phyloP scores from a whole-genome alignment of 305 asterid genomes.

The Solanum hybrid region DNA sequence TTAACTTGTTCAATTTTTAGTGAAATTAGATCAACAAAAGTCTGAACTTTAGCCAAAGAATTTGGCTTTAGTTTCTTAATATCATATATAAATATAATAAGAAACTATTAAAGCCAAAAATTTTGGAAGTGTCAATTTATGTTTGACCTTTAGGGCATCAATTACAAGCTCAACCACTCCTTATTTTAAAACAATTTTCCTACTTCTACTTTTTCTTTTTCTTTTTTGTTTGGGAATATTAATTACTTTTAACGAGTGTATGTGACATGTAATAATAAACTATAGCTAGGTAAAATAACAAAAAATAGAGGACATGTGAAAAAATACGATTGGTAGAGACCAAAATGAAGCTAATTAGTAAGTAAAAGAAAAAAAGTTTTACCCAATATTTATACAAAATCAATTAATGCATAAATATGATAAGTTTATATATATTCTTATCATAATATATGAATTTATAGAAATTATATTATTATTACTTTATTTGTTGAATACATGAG shows the following conservation, averaged over 20 bases:
- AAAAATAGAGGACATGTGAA: not conserved
- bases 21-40: not conserved
- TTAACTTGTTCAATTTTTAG: not conserved
- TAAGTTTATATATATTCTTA: not conserved
- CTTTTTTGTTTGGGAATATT: not conserved
- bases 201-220: not conserved
- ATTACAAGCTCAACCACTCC: not conserved
- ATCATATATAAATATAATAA: not conserved
- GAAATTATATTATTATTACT: not conserved
- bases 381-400: not conserved
- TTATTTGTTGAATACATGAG: not conserved
- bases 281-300: not conserved
- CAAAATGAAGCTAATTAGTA: not conserved
- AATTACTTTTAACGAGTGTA: not conserved
- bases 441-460: not conserved
- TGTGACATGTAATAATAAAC: not conserved
- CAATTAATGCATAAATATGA: not conserved
- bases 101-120: not conserved
- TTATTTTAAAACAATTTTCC: not conserved
- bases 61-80: not conserved
- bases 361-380: not conserved
- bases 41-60: not conserved
- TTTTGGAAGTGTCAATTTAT: not conserved
- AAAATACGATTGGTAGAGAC: not conserved
- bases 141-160: not conserved